Conservation (phyloP, 495 filamentous ascomycete genomes). For the Penicillium coffeae region DNA sequence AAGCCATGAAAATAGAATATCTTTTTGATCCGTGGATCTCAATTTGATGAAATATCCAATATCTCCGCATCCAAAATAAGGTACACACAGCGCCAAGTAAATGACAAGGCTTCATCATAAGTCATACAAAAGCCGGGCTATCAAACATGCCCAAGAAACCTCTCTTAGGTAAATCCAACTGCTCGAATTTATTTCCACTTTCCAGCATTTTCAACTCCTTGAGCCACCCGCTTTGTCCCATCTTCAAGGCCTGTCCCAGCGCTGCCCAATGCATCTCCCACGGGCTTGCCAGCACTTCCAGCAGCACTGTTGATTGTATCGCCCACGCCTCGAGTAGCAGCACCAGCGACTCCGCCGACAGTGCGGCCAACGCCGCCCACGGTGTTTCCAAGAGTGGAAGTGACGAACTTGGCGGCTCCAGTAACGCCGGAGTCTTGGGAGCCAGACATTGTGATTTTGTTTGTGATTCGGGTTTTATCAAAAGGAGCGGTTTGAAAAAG, state of each 20-base stretch:
- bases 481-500: no score
- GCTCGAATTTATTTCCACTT: constrained; percentile 58
- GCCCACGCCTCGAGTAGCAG: constrained; percentile 60
- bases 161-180: no score
- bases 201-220: constrained; percentile 66
- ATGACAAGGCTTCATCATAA: no score
- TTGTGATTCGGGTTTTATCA: no score
- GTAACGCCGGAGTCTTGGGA: constrained; percentile 35
- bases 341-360: constrained; percentile 64
- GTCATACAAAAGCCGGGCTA: no score
- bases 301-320: constrained; percentile 60
- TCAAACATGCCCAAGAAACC: no score
- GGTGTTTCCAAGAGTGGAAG: constrained; percentile 55
- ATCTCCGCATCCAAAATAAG: no score
- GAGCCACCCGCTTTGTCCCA: constrained; percentile 51
- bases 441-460: no score
- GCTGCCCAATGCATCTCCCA: constrained; percentile 62
- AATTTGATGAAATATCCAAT: no score
- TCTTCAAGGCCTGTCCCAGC: constrained; percentile 58
- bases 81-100: no score
- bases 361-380: constrained; percentile 63
- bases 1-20: no score
- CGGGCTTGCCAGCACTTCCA: constrained; percentile 58
- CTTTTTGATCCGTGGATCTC: no score
- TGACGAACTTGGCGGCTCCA: constrained; percentile 44